Conservation (phyloP, 176 grass and related monocot species). For the Carex kokanica region DNA sequence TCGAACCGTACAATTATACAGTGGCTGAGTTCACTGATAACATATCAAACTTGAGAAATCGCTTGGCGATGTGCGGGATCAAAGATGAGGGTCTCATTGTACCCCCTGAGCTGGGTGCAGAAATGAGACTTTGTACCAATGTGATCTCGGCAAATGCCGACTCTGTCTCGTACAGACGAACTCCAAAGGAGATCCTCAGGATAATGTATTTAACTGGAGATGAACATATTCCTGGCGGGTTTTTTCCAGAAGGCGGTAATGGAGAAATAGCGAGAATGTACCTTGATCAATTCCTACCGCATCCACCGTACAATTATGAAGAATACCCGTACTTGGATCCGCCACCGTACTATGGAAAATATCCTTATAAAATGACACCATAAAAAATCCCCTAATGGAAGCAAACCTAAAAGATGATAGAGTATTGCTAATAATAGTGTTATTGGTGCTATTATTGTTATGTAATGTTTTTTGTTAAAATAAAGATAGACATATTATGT, state of each 20-base stretch:
- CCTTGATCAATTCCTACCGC: neutral
- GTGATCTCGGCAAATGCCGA: conserved; percentile 52
- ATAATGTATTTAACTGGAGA: conserved; percentile 54
- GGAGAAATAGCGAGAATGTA: conserved; percentile 47
- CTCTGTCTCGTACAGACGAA: conserved; percentile 58
- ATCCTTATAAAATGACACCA: neutral
- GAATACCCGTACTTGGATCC: conserved; percentile 11
- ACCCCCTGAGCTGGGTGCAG: conserved; percentile 43
- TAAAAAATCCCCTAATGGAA: neutral
- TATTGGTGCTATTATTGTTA: neutral
- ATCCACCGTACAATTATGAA: neutral
- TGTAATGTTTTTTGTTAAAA: neutral
- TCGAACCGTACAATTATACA: conserved; percentile 50
- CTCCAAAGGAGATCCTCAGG: conserved; percentile 52
- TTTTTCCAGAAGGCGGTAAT: conserved; percentile 48
- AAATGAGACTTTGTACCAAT: conserved; percentile 51
- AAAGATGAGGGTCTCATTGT: conserved; percentile 80
- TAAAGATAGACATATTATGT: neutral
- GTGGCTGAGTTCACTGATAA: conserved; percentile 63
- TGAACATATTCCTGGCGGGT: conserved; percentile 46
- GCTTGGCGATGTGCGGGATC: conserved; percentile 50
- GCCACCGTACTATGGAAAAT: neutral
- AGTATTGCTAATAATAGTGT: neutral
- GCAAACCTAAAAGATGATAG: too few species aligned
- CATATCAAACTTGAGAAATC: conserved; percentile 49